Base-by-base conservation (phyloP, 441 rosid species). In the Geranium incanum region DNA sequence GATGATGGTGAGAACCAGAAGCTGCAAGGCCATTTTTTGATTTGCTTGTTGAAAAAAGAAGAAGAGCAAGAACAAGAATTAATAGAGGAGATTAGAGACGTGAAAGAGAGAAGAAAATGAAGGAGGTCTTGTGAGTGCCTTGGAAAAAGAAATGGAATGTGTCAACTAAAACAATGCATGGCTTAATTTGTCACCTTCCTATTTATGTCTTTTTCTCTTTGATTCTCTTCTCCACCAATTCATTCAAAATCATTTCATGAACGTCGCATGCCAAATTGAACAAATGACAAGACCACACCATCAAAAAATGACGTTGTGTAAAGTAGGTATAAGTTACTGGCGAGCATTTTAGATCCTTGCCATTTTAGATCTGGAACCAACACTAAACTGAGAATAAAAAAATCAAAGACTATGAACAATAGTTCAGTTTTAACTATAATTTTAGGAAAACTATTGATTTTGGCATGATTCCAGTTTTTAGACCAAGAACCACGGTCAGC, bases 141-240 rank as follows among this genome's bases (percentile, higher is more conserved):
- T 57, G 72, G 48, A 19, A 0, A 12, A 12, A 21, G 33, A 41
- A 16, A n/a, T 15, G 72, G 12, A 36, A 70, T 55, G 66, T 70
- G 66, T 18, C 66, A 70, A 50, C 23, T 21, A 12, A 33, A 41
- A 41, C 8, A 36, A 6, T 70, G 72, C 72, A 70, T 70, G 66
- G 62, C 15, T 12, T 13, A 4, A 16, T 62, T 19, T 21, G 66
- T 62, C 66, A 62, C 66, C 36, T 62, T 62, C 66, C 66, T 23
- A 21, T 62, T 62, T 7, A 19, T 62, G 36, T 23, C 36, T 18
- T 23, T 62, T 62, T 55, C 62, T 55, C 62, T 8, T 55, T 55
- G 15, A 21, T 55, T 55, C 62, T n/a, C 18, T 55, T 55, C 21
- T 55, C 62, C 19, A 5, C 62, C 62, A 55, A 55, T 55, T 55